A percentile compares a stretch with the other conserved stretches of the same genome.
Conservation (phyloP, 257 asterid species). For the Solanum ossicruentum region DNA sequence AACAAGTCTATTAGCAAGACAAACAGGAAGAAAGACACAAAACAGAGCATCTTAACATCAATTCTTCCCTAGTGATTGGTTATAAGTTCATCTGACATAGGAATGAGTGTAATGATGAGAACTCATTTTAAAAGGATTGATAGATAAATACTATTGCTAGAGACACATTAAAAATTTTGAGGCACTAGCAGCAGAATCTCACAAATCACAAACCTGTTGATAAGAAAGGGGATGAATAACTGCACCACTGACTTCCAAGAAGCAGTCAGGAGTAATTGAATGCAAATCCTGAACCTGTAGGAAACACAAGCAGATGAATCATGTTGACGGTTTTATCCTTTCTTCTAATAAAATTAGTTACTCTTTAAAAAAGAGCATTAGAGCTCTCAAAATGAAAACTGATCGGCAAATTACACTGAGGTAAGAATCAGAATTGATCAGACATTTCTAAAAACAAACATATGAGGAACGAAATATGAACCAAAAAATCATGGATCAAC, state of each 20-base stretch:
- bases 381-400: not conserved
- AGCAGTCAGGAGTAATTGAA: slow-evolving; percentile 74
- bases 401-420: not conserved
- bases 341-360: not conserved
- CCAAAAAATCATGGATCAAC: not conserved
- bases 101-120: not conserved
- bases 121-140: not conserved
- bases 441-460: not conserved
- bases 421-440: not conserved
- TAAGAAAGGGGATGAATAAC: slow-evolving; percentile 96
- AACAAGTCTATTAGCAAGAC: not conserved
- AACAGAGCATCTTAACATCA: not conserved
- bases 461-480: not conserved
- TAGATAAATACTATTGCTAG: not conserved
- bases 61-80: not conserved
- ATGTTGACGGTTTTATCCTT: not conserved
- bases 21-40: not conserved
- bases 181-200: not conserved
- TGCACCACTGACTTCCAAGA: slow-evolving; percentile 98
- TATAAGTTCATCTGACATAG: not conserved
- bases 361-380: not conserved
- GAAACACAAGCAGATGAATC: not conserved
- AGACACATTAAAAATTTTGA: not conserved
- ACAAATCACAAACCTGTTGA: slow-evolving; percentile 81
- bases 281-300: slow-evolving; percentile 98